Evolutionary conservation across 1,139 yeast genomes (phyloP).

Genomic region (Pichia kudriavzevii): DNA sequence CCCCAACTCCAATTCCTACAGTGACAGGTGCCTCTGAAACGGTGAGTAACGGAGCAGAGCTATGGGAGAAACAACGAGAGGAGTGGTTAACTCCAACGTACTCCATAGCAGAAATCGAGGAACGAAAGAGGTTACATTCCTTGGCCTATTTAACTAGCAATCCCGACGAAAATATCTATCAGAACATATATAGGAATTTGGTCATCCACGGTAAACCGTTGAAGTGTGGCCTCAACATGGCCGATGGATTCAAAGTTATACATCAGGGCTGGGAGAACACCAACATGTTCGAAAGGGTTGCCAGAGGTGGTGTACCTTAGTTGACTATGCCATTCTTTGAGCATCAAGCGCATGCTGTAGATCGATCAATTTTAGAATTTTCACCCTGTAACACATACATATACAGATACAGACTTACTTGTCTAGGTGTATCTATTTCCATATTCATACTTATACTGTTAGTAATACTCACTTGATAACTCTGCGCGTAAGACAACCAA

Average conservation of each 20-base stretch:
- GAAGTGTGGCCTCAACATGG: conserved; percentile 51
- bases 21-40: conserved; percentile 5
- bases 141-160: conserved; percentile 31
- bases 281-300: conserved; percentile 57
- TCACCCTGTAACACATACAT: too few relatives aligned
- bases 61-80: conserved; percentile 55
- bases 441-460: too few relatives aligned
- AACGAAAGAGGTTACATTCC: conserved; percentile 24
- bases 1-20: not conserved
- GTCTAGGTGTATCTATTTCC: too few relatives aligned
- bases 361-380: too few relatives aligned
- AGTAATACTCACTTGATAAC: too few relatives aligned
- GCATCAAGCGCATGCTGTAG: too few relatives aligned
- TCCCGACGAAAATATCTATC: conserved; percentile 38
- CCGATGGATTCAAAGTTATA: conserved; percentile 51
- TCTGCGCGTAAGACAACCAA: too few relatives aligned
- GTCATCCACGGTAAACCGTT: conserved; percentile 52
- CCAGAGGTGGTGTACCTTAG: conserved; percentile 35
- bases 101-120: conserved; percentile 20
- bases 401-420: too few relatives aligned
- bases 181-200: conserved; percentile 48
- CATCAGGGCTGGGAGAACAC: conserved; percentile 66
- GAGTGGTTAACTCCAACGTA: conserved; percentile 44
- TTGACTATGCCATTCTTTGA: too few relatives aligned
- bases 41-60: conserved; percentile 34